Evolutionary conservation across 192 early-diverging fungal species (phyloP), one percentile per base, ranked within the genome.

Genomic region (Coemansia sp.): DNA sequence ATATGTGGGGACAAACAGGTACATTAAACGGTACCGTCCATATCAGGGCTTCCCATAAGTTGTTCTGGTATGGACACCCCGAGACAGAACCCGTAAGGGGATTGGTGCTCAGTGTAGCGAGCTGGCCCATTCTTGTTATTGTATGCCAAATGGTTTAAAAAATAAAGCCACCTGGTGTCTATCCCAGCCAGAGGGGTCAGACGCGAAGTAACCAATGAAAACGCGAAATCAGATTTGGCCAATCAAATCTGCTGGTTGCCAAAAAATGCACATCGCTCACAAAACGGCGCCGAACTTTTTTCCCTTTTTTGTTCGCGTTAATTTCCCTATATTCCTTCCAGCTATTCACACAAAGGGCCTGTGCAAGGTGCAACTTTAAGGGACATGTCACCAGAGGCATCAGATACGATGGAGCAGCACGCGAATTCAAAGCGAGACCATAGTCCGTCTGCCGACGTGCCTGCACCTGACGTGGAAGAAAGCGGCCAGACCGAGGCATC

Each of bases 391-490:
- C 44, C 30, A 14, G 47, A 49, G 4, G 33, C 44, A n/a, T 16
- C 32, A 22, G 22, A 27, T 23, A 50, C 45, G 49, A 54, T 19
- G 19, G 62, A 56, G 27, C 31, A 56, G 27, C 31, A 23, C 16
- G 43, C 64, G 0, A 32, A 43, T 11, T n/a, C 33, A 18, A 67
- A 67, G 32, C 64, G 64, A 50, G 57, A 49, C 7, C 57, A 48
- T 44, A 48, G 45, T 16, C 48, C 48, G 5, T 12, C 18, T 1
- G 28, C 2, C 27, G 48, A 50, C 24, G 10, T 25, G 5, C 25
- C 48, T 28, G 25, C 48, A 28, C 14, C 48, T 16, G 25, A 28
- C 25, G 5, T 25, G 6, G 24, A 21, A 24, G 24, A 25, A 12
- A 50, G 12, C 22, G 48, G 14, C 5, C 48, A 50, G 27, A n/a